Evolutionary conservation across 768 basidiomycete species (phyloP).

Genomic region (Gloeostereum incarnatum): DNA sequence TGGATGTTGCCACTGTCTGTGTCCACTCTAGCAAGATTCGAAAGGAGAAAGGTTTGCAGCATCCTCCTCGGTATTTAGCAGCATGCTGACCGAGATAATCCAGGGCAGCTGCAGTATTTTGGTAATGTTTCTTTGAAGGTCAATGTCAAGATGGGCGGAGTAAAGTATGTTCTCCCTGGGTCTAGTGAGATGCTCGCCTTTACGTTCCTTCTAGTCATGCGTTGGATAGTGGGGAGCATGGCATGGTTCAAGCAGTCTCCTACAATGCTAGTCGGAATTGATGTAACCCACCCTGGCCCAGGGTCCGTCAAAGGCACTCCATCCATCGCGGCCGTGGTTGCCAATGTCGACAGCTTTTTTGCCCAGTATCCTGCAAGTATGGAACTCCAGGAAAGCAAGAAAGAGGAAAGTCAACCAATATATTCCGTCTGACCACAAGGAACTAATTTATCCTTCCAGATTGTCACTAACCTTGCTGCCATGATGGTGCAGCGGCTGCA

Average conservation of each 20-base stretch:
- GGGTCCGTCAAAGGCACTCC: conserved; percentile 69
- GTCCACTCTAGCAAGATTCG: conserved; percentile 65
- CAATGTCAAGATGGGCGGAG: conserved; percentile 76
- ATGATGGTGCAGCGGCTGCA: conserved; percentile 66
- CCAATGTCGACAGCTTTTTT: conserved; percentile 53
- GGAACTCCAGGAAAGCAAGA: conserved; percentile 61
- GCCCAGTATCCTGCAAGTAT: conserved; percentile 72
- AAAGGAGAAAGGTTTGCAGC: conserved; percentile 40
- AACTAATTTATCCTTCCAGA: conserved; percentile 30
- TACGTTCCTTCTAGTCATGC: conserved; percentile 23
- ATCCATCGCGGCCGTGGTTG: conserved; percentile 82
- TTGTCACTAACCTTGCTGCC: conserved; percentile 54
- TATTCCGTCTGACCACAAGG: not conserved
- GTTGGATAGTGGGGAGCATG: conserved; percentile 42
- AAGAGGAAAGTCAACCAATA: conserved; percentile 44
- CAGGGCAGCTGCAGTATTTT: conserved; percentile 60
- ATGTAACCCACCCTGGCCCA: conserved; percentile 74
- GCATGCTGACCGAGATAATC: conserved; percentile 13
- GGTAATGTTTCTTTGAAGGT: conserved; percentile 79
- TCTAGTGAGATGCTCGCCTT: conserved; percentile 3
- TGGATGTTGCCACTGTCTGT: conserved; percentile 71
- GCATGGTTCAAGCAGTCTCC: conserved; percentile 46
- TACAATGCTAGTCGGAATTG: conserved; percentile 82
- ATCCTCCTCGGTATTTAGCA: conserved; percentile 12
- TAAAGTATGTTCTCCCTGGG: conserved; percentile 40